Evolutionary conservation across 1,139 yeast genomes (phyloP), one percentile per base, ranked within the genome.

Genomic region (Candida labiduridarum): DNA sequence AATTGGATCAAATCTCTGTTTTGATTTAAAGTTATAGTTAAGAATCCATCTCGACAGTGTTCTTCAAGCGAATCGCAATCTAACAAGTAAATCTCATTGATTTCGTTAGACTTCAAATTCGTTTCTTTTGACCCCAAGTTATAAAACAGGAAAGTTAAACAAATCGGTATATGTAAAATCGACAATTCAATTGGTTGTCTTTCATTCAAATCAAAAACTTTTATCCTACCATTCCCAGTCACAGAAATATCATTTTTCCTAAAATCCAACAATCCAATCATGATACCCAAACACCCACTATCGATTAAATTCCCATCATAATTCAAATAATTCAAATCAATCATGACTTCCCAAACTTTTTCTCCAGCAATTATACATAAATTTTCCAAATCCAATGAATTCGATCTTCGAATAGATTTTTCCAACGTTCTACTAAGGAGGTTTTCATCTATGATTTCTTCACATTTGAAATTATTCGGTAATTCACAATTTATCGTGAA

Each of bases 291-390:
- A 67, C 97, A 89, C 39, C 95, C 87, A 16, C 91, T 88, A 67
- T 94, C 99, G 42, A 92, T 84, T 41, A 94, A 79, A 35, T 95
- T 96, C 38, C 99, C 99, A 67, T 94, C 99, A 62, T 83, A 89
- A 63, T 91, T 87, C 55, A 94, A 71, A 58, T 88, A 89, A 64
- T 91, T 96, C 34, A 94, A 83, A 63, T 92, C 98, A 0, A 96
- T 97, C 50, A 95, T 78, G 15, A 94, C 75, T 52, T 84, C 78
- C 99, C 99, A 94, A 61, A 96, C 92, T 58, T 89, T 85, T 52
- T 84, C 81, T 1, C 98, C 98, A 0, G 97, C 96, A 27, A 89
- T 82, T 45, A 94, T 89, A 71, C 98, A 92, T 48, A 94, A 72
- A 52, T 90, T 84, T 64, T 94, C 99, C 45, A 92, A 78, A 68